Base-by-base conservation (phyloP, 2,329 filamentous ascomycete genomes). In the Elsinoe ampelina region DNA sequence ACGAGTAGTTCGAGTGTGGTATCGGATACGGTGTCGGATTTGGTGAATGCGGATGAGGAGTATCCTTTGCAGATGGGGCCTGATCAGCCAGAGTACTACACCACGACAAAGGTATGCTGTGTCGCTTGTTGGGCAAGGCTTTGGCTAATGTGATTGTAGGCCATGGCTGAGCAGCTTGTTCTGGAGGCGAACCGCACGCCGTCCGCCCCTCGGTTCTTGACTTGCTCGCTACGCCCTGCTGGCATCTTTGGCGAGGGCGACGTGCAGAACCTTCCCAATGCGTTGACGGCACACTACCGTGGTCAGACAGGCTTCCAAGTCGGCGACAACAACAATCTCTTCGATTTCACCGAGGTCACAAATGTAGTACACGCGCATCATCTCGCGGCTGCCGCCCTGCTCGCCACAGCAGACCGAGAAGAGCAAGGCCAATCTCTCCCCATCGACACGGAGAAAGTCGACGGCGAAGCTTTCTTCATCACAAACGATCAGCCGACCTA, bases 321-420 rank as follows among this genome's bases (percentile, higher is more conserved):
- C 48, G 77, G 77, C 54, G 64, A 69, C 17, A 79, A 79, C 63
- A 70, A 74, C 57, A 80, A 80, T 63, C 67, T 79, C 1, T 79
- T 77, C 67, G 77, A 80, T 65, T 79, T 77, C 60, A 77, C 75
- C 36, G 78, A 78, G 61, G 73, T 77, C 43, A 75, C 70, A 39
- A 80, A 80, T 63, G 72, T 78, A 12, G 75, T 75, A 2, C 72
- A 78, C 61, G 77, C 73, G 0, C 77, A 80, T 20, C 66, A 80
- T 51, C 71, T 80, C 11, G 76, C 75, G 2, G 71, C 74, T 0
- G 68, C 73, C 12, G 77, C 76, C 0, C 73, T 82, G 0, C 70
- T 80, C 17, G 67, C 70, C 3, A 75, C 74, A 5, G 64, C 70
- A 60, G 69, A 71, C 52, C 66, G 69, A 26, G 62, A 65, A 54